Percentiles rank a stretch among this genome's conserved stretches.
Evolutionary conservation across 768 basidiomycete genomes (phyloP).

Genomic region (Lactarius sp.): DNA sequence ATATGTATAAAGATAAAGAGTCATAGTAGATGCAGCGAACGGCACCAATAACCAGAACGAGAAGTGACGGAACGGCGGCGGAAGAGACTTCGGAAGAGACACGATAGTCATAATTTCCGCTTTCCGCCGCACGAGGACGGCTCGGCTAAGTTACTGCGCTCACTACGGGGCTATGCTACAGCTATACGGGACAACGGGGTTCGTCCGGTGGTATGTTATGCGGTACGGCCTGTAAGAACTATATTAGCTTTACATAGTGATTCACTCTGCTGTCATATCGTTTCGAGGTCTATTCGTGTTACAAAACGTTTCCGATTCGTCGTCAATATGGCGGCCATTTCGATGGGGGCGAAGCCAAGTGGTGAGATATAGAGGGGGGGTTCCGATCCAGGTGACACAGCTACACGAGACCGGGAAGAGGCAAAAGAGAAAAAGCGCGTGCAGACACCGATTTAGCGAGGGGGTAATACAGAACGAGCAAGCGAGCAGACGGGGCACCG

Average conservation of each 20-base stretch:
- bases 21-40: neutral
- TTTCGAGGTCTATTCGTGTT: slow-evolving; percentile 19
- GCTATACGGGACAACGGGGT: neutral
- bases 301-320: slow-evolving; percentile 23
- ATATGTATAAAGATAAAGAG: no score
- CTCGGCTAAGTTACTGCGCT: neutral
- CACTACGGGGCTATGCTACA: slow-evolving; percentile 1
- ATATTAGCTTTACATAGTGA: neutral
- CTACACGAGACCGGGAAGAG: slow-evolving; percentile 20
- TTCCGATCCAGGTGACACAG: slow-evolving; percentile 23
- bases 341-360: slow-evolving; percentile 7
- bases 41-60: neutral
- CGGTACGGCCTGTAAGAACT: slow-evolving; percentile 4
- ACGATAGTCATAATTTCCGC: slow-evolving; percentile 4
- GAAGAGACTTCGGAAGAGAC: neutral
- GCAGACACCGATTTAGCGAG: slow-evolving; percentile 19
- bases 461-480: slow-evolving; percentile 22
- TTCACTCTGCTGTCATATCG: slow-evolving; percentile 2
- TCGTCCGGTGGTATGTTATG: neutral
- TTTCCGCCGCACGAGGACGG: slow-evolving; percentile 8
- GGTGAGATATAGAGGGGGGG: slow-evolving; percentile 18
- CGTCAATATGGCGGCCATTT: slow-evolving; percentile 12
- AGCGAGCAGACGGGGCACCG: slow-evolving; percentile 9
- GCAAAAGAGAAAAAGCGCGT: slow-evolving; percentile 7
- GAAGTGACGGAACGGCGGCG: neutral